A percentile compares a stretch with the other conserved stretches of the same genome.
These are phyloP conservation scores for Talaromyces wortmannii DNA, from an alignment of 495 filamentous ascomycete species.

Conservation along the genomic window DNA sequence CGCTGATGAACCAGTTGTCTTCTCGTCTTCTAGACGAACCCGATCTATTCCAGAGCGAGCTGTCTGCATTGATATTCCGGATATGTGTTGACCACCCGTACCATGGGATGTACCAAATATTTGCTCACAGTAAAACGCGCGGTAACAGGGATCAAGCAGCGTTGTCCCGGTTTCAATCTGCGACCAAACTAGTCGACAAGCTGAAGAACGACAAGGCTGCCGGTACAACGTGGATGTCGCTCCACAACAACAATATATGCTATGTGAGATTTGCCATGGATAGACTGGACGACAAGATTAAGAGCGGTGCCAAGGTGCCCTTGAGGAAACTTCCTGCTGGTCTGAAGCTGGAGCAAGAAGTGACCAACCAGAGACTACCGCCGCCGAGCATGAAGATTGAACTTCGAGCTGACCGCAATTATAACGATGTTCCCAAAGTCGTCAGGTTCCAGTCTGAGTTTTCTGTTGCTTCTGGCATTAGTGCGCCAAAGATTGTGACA, in stretches of 20 bases:
- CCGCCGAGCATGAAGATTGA: conserved; percentile 85
- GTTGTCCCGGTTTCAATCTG: conserved; percentile 64
- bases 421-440: conserved; percentile 66
- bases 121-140: conserved; percentile 64
- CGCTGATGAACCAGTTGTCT: conserved; percentile 91
- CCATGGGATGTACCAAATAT: conserved; percentile 94
- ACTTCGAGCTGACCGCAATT: conserved; percentile 66
- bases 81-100: conserved; percentile 92
- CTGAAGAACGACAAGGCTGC: conserved; percentile 45
- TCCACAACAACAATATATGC: conserved; percentile 63
- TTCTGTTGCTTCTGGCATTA: conserved; percentile 81
- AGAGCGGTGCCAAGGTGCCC: conserved; percentile 55
- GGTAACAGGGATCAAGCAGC: conserved; percentile 64
- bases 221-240: conserved; percentile 50
- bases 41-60: conserved; percentile 65
- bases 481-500: conserved; percentile 85
- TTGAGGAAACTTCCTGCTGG: conserved; percentile 54
- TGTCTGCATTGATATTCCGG: conserved; percentile 63
- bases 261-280: conserved; percentile 72
- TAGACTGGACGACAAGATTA: conserved; percentile 52
- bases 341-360: conserved; percentile 46
- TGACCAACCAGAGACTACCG: conserved; percentile 58
- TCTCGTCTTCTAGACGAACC: conserved; percentile 72
- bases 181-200: conserved; percentile 52
- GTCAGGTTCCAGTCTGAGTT: conserved; percentile 61